Evolutionary conservation across 345 rosid species (phyloP).

Genomic region (Citropsis articulata): DNA sequence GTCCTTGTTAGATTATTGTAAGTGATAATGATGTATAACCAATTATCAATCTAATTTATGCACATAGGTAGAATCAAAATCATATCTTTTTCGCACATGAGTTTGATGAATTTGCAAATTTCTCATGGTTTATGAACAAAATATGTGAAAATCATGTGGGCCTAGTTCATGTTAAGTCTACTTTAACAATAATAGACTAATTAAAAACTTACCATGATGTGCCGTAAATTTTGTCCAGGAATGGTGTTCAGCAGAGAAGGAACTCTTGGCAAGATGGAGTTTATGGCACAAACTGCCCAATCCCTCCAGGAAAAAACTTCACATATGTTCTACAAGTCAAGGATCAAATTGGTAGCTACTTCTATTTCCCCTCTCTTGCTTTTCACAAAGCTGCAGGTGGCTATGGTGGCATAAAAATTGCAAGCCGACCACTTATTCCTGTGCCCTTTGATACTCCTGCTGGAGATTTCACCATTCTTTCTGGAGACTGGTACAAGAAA

Average conservation of each 20-base stretch:
- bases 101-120: neutral
- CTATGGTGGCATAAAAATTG: constrained; percentile 62
- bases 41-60: neutral
- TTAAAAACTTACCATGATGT: neutral
- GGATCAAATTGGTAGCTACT: constrained; percentile 85
- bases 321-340: constrained; percentile 72
- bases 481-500: constrained; percentile 76
- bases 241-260: constrained; percentile 79
- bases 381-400: constrained; percentile 89
- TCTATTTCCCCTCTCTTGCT: constrained; percentile 78
- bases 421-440: constrained; percentile 72
- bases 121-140: neutral
- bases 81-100: neutral
- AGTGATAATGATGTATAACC: neutral
- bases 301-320: constrained; percentile 76
- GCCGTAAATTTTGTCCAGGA: constrained; percentile 34
- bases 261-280: constrained; percentile 87
- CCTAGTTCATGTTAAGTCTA: neutral
- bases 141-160: neutral
- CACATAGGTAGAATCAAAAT: neutral
- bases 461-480: constrained; percentile 62
- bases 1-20: neutral
- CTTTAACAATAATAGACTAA: neutral
- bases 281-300: constrained; percentile 77
- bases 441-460: constrained; percentile 74